These are phyloP conservation scores for Botrytis squamosa DNA, from an alignment of 2,329 filamentous ascomycete genomes.

Conservation along the genomic window DNA sequence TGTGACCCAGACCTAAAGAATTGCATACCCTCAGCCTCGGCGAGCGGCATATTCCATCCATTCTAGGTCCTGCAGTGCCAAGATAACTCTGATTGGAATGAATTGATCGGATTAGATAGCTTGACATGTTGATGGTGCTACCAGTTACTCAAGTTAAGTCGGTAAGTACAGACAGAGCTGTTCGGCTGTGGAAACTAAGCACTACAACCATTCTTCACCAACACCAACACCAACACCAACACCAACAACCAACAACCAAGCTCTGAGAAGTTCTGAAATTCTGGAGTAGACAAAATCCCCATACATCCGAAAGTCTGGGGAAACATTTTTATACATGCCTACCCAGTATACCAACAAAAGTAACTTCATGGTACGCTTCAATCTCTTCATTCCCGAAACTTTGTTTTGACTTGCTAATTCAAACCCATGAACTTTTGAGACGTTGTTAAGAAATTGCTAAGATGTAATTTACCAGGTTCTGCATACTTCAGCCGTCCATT, in stretches of 20 bases:
- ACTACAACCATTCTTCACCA: neutral
- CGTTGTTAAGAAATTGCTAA: neutral
- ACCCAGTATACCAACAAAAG: neutral
- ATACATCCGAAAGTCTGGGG: neutral
- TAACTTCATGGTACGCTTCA: neutral
- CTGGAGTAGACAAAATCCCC: neutral
- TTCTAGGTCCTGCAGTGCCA: slow-evolving; percentile 14
- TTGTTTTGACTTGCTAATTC: neutral
- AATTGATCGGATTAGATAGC: slow-evolving; percentile 11
- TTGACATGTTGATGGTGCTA: neutral
- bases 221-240: no score
- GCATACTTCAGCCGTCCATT: neutral
- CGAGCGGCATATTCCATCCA: slow-evolving; percentile 19
- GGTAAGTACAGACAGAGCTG: neutral
- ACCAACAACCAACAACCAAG: neutral
- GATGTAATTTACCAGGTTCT: neutral
- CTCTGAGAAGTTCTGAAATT: neutral
- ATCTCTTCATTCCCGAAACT: neutral
- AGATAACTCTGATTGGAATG: neutral
- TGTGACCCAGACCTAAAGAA: neutral
- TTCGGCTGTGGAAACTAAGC: neutral
- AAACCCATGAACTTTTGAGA: neutral
- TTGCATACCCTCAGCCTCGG: slow-evolving; percentile 13
- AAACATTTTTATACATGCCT: neutral
- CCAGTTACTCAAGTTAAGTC: neutral